Base-by-base conservation (phyloP, 1,284 basidiomycete species). In the Athelia psychrophila region DNA sequence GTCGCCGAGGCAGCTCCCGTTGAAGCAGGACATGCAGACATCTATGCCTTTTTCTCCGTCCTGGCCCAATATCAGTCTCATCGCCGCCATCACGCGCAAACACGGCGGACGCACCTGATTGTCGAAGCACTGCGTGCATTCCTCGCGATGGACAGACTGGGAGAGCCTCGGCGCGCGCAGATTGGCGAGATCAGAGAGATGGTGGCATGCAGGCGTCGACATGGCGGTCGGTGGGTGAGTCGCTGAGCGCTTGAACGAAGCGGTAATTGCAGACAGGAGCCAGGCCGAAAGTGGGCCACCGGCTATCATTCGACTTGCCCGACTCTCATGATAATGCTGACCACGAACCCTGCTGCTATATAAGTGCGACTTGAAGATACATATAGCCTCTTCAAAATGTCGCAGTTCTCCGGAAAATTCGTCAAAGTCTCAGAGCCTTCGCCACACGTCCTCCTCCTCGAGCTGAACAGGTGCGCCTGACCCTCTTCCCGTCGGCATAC, bases 81-180 rank as follows among this genome's bases (percentile, higher is more conserved):
- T 44, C 27, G 48, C 56, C 50, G 60, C 54, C 49, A 51, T 13
- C 33, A 44, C 10, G 23, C 40, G 27, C 44, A 24, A 46, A 13
- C 42, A 18, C 47, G 30, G 23, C 38, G 23, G 54, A 59, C 74
- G 46, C 63, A 90, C 94, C 80, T 96, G 93, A 62, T 84, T 86
- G 68, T 98, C 95, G 66, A 98, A 99, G 69, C 96, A 99, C 54
- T 95, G 92, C 0, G 95, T 97, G 62, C 93, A 96, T 67, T 95
- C 93, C 66, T 95, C 93, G 10, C 90, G 76, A 61, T 95, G 87
- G 0, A 95, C 87, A 18, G 68, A 67, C 51, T 79, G 71, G 2
- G 70, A 75, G 1, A 77, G 64, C 36, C 61, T 68, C 2, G 76
- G 75, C 10, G 64, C 60, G 45, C 63, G 64, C 2, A 84, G 64